Conservation (phyloP, 2,329 filamentous ascomycete species). For the Aspergillus tamarii region DNA sequence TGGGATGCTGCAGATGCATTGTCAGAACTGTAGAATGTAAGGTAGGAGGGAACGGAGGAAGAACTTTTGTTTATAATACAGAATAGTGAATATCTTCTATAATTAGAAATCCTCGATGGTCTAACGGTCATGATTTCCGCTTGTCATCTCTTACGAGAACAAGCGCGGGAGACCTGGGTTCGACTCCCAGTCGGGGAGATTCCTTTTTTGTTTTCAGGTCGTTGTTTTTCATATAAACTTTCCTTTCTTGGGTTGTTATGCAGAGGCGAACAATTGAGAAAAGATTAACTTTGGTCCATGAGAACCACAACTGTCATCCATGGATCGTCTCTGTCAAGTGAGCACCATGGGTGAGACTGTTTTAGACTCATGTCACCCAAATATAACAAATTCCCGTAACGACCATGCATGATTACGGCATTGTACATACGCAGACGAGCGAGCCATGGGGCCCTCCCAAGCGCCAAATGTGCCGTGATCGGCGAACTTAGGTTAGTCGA, state of each 20-base stretch:
- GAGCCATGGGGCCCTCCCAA: background rate
- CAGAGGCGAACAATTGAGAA: no score
- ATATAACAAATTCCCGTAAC: background rate
- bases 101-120: slow-evolving; percentile 24
- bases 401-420: background rate
- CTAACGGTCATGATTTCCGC: slow-evolving; percentile 22
- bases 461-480: background rate
- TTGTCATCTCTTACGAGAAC: slow-evolving; percentile 14
- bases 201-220: background rate
- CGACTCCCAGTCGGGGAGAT: slow-evolving; percentile 8
- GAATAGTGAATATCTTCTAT: background rate
- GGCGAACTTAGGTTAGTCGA: background rate
- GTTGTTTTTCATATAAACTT: background rate
- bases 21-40: background rate
- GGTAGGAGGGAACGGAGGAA: background rate
- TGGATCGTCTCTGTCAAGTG: background rate
- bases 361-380: slow-evolving; percentile 1
- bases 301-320: background rate
- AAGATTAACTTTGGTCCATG: no score
- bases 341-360: background rate
- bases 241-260: background rate
- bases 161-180: slow-evolving; percentile 8
- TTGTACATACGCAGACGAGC: background rate
- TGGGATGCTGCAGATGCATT: background rate
- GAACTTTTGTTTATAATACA: background rate